Conservation (phyloP, 345 rosid genomes). For the Erysimum cheiranthoides region DNA sequence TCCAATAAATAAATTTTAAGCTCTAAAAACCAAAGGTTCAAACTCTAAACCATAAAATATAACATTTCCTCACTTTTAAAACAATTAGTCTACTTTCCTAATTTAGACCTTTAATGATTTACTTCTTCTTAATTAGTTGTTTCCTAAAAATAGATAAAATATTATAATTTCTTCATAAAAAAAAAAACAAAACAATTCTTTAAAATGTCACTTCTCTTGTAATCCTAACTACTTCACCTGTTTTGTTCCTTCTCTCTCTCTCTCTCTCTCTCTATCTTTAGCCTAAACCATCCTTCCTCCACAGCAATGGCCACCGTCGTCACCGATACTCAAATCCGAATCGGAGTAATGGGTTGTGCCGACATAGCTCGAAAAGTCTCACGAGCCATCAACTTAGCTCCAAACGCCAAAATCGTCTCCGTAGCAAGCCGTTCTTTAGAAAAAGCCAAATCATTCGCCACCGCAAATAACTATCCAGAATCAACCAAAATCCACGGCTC, state of each 20-base stretch:
- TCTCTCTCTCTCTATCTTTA: slow-evolving; percentile 11
- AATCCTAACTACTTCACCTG: not conserved
- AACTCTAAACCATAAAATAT: no score
- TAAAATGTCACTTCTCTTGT: not conserved
- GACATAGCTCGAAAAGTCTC: slow-evolving; percentile 79
- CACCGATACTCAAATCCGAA: slow-evolving; percentile 40
- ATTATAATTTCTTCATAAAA: no score
- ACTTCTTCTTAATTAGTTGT: no score
- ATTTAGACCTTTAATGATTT: no score
- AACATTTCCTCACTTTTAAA: no score
- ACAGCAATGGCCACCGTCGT: slow-evolving; percentile 40
- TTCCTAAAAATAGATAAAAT: no score
- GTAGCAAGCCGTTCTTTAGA: slow-evolving; percentile 77
- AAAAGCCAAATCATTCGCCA: slow-evolving; percentile 67
- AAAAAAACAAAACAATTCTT: no score
- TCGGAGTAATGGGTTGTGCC: slow-evolving; percentile 91
- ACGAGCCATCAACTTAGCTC: slow-evolving; percentile 70
- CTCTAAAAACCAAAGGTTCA: no score
- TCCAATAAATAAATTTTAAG: no score
- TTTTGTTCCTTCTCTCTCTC: no score
- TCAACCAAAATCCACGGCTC: slow-evolving; percentile 73
- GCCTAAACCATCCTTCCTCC: slow-evolving; percentile 1
- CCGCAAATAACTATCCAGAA: slow-evolving; percentile 67
- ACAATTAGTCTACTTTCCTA: no score
- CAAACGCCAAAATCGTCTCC: slow-evolving; percentile 71